phyloP scores from a whole-genome alignment of 371 early-diverging fungal species.

The Rhizopus microsporus region DNA sequence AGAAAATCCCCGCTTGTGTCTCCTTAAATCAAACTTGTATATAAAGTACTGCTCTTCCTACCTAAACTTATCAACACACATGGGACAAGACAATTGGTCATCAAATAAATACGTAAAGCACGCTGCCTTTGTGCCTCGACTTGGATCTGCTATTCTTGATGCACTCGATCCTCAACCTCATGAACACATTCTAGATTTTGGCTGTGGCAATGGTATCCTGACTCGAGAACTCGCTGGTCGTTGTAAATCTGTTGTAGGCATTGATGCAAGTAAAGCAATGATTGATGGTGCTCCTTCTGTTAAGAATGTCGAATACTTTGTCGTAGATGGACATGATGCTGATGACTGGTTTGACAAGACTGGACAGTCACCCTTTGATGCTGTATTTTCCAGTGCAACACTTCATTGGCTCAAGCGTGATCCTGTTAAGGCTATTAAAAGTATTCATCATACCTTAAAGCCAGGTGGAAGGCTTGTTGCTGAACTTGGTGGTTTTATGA shows the following conservation, averaged over 20 bases:
- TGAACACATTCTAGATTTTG: constrained; percentile 68
- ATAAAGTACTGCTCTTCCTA: not conserved
- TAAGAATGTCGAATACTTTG: constrained; percentile 32
- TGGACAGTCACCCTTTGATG: constrained; percentile 47
- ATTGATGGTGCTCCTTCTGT: constrained; percentile 47
- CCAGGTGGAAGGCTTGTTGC: constrained; percentile 63
- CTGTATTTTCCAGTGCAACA: constrained; percentile 67
- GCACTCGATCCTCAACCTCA: constrained; percentile 50
- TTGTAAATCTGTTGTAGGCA: constrained; percentile 58
- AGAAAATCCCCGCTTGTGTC: no score
- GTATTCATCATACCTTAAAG: constrained; percentile 57
- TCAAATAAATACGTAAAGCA: constrained; percentile 50
- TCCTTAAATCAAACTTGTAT: not conserved
- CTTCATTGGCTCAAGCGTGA: constrained; percentile 75
- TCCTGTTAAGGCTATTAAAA: constrained; percentile 59
- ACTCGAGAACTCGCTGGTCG: constrained; percentile 51
- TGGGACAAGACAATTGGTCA: constrained; percentile 49
- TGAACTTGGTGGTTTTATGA: constrained; percentile 65
- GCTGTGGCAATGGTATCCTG: constrained; percentile 72
- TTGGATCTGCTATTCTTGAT: constrained; percentile 50
- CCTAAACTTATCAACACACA: constrained; percentile 2
- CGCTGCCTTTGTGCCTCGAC: constrained; percentile 63
- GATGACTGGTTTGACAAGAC: constrained; percentile 43
- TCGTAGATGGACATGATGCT: constrained; percentile 60
- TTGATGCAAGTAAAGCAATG: constrained; percentile 67